Evolutionary conservation across 257 asterid genomes (phyloP), one percentile per base, ranked within the genome.

Genomic region (Scutellaria galericulata): DNA sequence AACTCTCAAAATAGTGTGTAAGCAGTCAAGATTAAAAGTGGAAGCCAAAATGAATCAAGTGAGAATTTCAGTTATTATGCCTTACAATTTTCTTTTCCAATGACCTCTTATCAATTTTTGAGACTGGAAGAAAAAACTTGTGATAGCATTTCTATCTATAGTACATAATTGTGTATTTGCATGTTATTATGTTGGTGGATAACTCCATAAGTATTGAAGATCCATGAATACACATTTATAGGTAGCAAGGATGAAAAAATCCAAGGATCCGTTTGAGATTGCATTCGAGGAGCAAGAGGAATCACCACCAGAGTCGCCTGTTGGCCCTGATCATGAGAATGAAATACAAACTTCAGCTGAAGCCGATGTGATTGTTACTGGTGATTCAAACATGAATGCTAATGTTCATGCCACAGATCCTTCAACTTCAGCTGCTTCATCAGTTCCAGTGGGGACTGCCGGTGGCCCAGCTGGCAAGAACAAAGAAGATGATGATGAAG

Each of bases 401-500:
- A 70, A 27, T 74, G 47, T 35, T 72, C 80, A 11, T 74, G 70
- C 76, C 41, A 59, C 83, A 55, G 77, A 81, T 52, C 85, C 90
- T 77, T 85, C 90, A 62, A 55, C 86, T 57, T 66, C 85, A 10
- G 80, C 78, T 35, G 73, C 75, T 46, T 68, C 72, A 35, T 24
- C 85, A 42, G 55, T 52, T 24, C 13, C 87, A 5, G 52, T 47
- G 54, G 84, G 83, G 11, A 63, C 84, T 69, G 80, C 86, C 37
- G 37, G 5, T 63, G 88, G 85, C 15, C 81, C 84, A 31, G 44
- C 39, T 75, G 81, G 78, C 64, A 95, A 95, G 79, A 52, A 80
- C 73, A 95, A 89, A 81, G 97, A 91, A 72, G 99, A 91, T 2
- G 98, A 94, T 3, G 98, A 91, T 5, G 97, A 94, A 12, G 99